Base-by-base conservation (phyloP, 768 basidiomycete genomes). In the Peribolospora baueri region DNA sequence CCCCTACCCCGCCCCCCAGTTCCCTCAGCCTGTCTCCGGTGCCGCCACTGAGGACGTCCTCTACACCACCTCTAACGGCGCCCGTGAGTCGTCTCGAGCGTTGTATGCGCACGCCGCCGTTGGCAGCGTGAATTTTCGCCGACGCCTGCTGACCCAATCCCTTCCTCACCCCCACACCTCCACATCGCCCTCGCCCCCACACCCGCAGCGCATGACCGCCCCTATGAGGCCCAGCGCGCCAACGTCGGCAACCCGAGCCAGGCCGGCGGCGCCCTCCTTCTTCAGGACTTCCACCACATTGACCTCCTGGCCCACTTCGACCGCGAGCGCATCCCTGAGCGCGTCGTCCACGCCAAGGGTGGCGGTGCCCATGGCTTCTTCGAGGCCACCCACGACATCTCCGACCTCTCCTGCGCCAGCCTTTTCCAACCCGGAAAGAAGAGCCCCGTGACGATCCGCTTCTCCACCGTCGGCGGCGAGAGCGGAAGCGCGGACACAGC, bases 31-130 rank as follows among this genome's bases (percentile, higher is more conserved):
- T 25, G 25, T 25, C 25, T 25, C 25, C 25, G 25, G 25, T 1
- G 25, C 25, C 25, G 25, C 63, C 46, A 74, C 71, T 59, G 78
- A 80, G 68, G 70, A 71, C 58, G 76, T 78, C 14, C 62, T 74
- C 55, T 90, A 87, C 75, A 88, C 84, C 62, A 83, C 84, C 54
- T 85, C 83, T 53, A 84, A 76, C 62, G 87, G 87, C 62, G 80
- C 78, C 6, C 78, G 84, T 6, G 52, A 67, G 43, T 56, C 62
- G 11, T 62, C 64, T 52, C 62, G 62, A 1, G 56, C 46, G 53
- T 39, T 52, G 13, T 9, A 7, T 43, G 4, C 38, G 40, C n/a
- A 25, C 25, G 4, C 8, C n/a, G 25, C 10, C 11, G 8, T 13
- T 7, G 10, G 11, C 46, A 25, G n/a, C 25, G 25, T 7, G 41